Evolutionary conservation across 164 flowering plant genomes (phyloP), one percentile per base, ranked within the genome.

Genomic region (Aristolochia californica): DNA sequence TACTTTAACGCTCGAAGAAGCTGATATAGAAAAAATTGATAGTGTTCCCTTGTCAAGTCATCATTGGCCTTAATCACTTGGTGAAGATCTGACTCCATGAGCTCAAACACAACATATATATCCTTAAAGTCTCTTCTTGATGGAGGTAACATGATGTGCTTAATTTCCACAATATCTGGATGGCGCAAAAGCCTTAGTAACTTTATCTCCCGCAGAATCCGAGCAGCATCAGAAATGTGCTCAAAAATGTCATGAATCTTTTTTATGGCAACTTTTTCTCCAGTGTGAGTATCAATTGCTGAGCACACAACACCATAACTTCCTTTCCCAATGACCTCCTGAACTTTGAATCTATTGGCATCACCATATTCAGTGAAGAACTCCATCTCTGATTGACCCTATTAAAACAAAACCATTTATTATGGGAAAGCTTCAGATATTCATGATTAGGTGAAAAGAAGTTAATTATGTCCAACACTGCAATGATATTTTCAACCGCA

Each of bases 81-180:
- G 65, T 89, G 97, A 45, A 89, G 85, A 76, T 89, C 97, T 22
- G 97, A 89, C 58, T 89, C 97, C 97, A 89, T 89, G 28, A 89
- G 83, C 77, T 89, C 97, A 81, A 89, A 89, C 66, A 88, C 91
- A 56, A 88, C 93, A 76, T 79, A 88, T 65, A 88, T 82, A 76
- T 88, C 96, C 62, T 82, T 85, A 44, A 88, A 88, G 13, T 83
- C 96, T 64, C 88, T 79, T 59, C 85, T 73, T 4, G 96, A 88
- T 22, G 97, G 89, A 7, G 97, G 94, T 28, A 89, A 69, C 97
- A 90, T 84, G 43, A 90, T 83, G 72, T 87, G 95, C 52, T 82
- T 90, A 45, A 90, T 90, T 71, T 87, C 97, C 43, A 90, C 95
- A 62, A 90, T 87, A 57, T 90, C 97, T 11, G 97, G 97, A 75